Conservation (phyloP, 192 early-diverging fungal genomes). For the Cetraspora pellucida region DNA sequence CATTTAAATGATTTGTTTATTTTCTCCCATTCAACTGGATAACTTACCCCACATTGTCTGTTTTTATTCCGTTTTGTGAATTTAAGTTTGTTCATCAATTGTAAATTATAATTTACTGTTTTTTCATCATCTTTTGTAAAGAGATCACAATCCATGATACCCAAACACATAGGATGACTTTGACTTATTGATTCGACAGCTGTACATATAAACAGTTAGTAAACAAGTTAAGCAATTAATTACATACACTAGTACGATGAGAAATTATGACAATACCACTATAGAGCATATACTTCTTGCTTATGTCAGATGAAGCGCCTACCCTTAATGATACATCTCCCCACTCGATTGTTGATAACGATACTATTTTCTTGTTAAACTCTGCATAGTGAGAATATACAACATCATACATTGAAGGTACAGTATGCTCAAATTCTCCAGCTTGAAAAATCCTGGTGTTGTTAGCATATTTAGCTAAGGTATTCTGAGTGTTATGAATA, state of each 20-base stretch:
- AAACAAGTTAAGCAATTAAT: neutral
- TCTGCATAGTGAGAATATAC: constrained; percentile 1
- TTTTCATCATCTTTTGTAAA: too few species aligned
- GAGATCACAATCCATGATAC: too few species aligned
- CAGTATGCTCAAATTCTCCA: too few species aligned
- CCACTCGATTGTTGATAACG: constrained; percentile 7
- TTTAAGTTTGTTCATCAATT: too few species aligned
- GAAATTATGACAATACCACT: neutral
- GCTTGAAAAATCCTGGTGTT: too few species aligned
- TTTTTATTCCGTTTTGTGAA: too few species aligned
- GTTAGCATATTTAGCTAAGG: too few species aligned
- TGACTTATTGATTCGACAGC: neutral
- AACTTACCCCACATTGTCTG: neutral
- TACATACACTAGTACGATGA: neutral
- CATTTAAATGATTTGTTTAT: neutral
- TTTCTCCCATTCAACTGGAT: too few species aligned
- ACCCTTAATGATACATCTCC: neutral
- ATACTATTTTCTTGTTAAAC: neutral
- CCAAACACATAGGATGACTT: neutral
- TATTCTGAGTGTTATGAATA: too few species aligned
- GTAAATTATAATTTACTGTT: too few species aligned
- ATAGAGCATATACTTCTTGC: neutral
- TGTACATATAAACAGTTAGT: neutral
- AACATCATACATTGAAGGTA: neutral
- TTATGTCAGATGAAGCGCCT: neutral